Conservation (phyloP, 345 rosid genomes). For the Mangifera indica region DNA sequence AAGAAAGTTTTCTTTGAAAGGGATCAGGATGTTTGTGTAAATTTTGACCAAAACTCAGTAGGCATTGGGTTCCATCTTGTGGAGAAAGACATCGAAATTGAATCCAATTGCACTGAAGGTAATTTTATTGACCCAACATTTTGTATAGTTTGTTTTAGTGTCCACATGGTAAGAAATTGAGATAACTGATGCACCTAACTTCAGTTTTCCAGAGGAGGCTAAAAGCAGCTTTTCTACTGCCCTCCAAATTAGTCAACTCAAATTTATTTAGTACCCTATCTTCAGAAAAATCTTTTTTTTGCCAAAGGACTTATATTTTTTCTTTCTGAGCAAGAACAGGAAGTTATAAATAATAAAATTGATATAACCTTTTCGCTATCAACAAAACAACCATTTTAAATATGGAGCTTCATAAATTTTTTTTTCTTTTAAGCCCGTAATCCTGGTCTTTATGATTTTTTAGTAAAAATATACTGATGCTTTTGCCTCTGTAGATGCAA, state of each 20-base stretch:
- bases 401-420: background rate
- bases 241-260: background rate
- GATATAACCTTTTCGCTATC: background rate
- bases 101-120: conserved; percentile 41
- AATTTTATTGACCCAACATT: conserved; percentile 15
- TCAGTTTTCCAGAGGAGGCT: background rate
- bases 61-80: conserved; percentile 17
- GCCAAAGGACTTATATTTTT: background rate
- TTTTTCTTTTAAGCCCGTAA: conserved; percentile 5
- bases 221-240: conserved; percentile 10
- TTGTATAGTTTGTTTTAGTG: conserved; percentile 6
- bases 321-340: conserved; percentile 4
- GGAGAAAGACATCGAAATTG: conserved; percentile 23
- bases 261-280: background rate
- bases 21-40: conserved; percentile 19
- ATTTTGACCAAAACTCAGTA: conserved; percentile 24
- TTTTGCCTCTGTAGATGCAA: conserved; percentile 20
- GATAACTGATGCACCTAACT: background rate
- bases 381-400: conserved; percentile 4
- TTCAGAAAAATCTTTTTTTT: background rate
- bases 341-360: conserved; percentile 10
- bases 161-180: background rate
- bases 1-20: conserved; percentile 24
- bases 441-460: conserved; percentile 12
- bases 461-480: background rate